These are phyloP conservation scores for Cyathus striatus DNA, from an alignment of 768 basidiomycete species.

Conservation along the genomic window DNA sequence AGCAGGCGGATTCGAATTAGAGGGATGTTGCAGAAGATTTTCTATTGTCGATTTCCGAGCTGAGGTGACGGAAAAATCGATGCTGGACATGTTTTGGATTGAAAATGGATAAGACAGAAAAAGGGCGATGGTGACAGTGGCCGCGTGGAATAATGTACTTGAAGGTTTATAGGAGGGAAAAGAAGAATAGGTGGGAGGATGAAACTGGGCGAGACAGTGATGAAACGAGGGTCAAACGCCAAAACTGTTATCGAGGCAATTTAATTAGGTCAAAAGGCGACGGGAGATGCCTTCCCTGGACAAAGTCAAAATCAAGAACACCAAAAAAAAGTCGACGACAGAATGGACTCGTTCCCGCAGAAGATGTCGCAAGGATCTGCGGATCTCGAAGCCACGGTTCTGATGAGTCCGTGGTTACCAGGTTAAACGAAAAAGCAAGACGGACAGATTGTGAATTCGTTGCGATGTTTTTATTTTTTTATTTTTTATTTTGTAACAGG, in stretches of 20 bases:
- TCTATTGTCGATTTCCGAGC: slow-evolving; percentile 13
- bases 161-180: slow-evolving; percentile 22
- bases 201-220: slow-evolving; percentile 13
- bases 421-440: slow-evolving; percentile 26
- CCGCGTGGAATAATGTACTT: slow-evolving; percentile 29
- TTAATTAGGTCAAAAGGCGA: slow-evolving; percentile 40
- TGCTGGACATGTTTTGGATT: slow-evolving; percentile 17
- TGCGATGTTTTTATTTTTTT: slow-evolving; percentile 6
- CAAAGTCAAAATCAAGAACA: slow-evolving; percentile 23
- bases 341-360: slow-evolving; percentile 13
- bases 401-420: slow-evolving; percentile 33
- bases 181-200: slow-evolving; percentile 13
- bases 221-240: slow-evolving; percentile 26
- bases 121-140: slow-evolving; percentile 21
- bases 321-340: slow-evolving; percentile 23
- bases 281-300: slow-evolving; percentile 24
- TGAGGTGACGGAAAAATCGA: slow-evolving; percentile 14
- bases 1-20: slow-evolving; percentile 21
- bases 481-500: too few relatives aligned
- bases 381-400: slow-evolving; percentile 34
- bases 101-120: slow-evolving; percentile 13
- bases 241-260: slow-evolving; percentile 31
- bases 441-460: slow-evolving; percentile 21
- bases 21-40: background rate
- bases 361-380: slow-evolving; percentile 26